These are phyloP conservation scores for Melaleuca alternifolia DNA, from an alignment of 345 rosid species.

Conservation along the genomic window DNA sequence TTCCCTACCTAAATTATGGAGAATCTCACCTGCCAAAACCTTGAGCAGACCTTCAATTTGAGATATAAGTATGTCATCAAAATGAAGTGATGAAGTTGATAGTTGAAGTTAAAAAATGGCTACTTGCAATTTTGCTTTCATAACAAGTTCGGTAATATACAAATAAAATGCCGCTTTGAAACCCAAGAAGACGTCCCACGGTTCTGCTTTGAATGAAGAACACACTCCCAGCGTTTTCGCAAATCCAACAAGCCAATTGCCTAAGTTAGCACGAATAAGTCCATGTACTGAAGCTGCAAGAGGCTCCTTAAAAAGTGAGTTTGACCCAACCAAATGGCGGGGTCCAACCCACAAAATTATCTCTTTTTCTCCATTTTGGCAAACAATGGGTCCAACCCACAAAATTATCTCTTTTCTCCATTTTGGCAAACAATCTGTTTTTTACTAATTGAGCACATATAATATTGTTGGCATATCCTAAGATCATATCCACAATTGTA, in stretches of 20 bases:
- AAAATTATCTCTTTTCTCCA: no score
- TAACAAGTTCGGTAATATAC: no score
- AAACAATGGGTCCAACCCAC: no score
- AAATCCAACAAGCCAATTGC: neutral
- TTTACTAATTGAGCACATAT: neutral
- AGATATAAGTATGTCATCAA: no score
- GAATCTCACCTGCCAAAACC: no score
- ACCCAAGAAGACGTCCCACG: neutral
- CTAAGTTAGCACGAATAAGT: neutral
- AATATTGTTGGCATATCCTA: neutral
- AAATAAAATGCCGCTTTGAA: neutral
- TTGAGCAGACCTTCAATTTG: no score
- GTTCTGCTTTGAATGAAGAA: neutral
- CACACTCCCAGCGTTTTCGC: neutral
- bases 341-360: neutral
- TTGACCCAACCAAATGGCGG: no score
- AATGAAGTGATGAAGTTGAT: no score
- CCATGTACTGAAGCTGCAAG: neutral
- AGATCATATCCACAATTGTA: neutral
- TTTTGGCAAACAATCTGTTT: neutral
- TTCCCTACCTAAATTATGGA: no score
- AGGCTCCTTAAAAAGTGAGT: neutral
- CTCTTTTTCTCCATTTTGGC: neutral
- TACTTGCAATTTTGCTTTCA: no score
- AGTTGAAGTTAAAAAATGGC: no score